These are phyloP conservation scores for Diaporthe longicolla DNA, from an alignment of 2,329 filamentous ascomycete species.

Conservation along the genomic window DNA sequence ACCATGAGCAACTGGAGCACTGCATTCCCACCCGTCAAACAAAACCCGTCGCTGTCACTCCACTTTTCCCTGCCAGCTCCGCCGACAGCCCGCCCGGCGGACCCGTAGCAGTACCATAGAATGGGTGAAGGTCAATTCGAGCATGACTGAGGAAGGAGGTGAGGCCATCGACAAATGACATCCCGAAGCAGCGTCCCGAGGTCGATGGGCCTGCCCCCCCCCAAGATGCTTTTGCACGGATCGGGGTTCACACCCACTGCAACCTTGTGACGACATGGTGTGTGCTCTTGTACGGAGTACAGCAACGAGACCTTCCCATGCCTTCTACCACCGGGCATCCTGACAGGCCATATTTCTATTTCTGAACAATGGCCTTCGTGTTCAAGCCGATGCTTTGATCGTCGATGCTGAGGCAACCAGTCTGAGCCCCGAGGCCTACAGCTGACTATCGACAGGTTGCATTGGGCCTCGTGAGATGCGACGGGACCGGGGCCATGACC, in stretches of 20 bases:
- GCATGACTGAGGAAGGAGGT: slow-evolving; percentile 12
- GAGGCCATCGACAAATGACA: slow-evolving; percentile 27
- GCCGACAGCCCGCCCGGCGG: slow-evolving; percentile 13
- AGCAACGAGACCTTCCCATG: background rate
- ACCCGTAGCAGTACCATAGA: slow-evolving; percentile 2
- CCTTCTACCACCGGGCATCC: background rate
- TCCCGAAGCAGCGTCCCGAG: slow-evolving; percentile 13
- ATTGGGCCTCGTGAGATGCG: slow-evolving; percentile 34
- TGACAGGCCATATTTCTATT: slow-evolving; percentile 26
- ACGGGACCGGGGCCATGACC: slow-evolving; percentile 17
- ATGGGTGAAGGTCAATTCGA: background rate
- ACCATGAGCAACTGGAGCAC: slow-evolving; percentile 6
- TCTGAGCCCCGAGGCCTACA: slow-evolving; percentile 32
- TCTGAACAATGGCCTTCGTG: slow-evolving; percentile 14
- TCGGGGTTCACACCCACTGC: slow-evolving; percentile 22
- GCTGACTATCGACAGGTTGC: slow-evolving; percentile 36
- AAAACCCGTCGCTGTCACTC: slow-evolving; percentile 5
- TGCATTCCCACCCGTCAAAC: slow-evolving; percentile 26
- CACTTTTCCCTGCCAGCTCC: slow-evolving; percentile 15
- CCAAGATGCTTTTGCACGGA: background rate
- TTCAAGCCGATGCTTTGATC: slow-evolving; percentile 3
- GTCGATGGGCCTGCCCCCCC: background rate
- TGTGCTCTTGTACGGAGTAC: slow-evolving; percentile 7
- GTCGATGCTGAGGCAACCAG: slow-evolving; percentile 21
- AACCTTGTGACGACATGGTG: slow-evolving; percentile 39